Evolutionary conservation across 306 rosid species (phyloP), one percentile per base, ranked within the genome.

Genomic region (Arachis stenosperma): DNA sequence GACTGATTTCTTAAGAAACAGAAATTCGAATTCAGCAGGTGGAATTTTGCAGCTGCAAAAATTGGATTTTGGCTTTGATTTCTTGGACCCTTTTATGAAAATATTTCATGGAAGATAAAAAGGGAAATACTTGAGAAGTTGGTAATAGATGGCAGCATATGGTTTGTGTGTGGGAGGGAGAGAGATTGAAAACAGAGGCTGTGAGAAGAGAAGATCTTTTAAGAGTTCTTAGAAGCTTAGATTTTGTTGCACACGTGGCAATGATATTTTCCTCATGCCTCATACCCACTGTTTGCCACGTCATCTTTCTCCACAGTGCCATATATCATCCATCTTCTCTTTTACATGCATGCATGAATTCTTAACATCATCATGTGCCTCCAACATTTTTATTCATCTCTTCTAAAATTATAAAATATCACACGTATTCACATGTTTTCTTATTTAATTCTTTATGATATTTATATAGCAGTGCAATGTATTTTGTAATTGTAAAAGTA

Each of bases 201-300:
- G 11, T 7, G 62, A 2, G 48, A 46, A 56, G 27, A 33, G 71
- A 52, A 74, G 75, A 79, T 73, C 74, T 73, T 73, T 73, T 66
- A 9, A 17, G 78, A 37, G 82, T 13, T 14, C 6, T 65, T 33
- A 59, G 74, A 79, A 65, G 74, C 74, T 3, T 37, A 40, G 62
- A 67, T 15, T 42, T 70, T 30, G 75, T 59, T 48, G 75, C 73
- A 5, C 40, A 58, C 83, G 83, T 79, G 83, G 83, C 83, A 6
- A 67, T 59, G 83, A 79, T 79, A 79, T 79, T 79, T 79, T 66
- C 65, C 79, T 67, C 71, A 29, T 57, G 66, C 54, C 64, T 59
- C 66, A 42, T 30, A 58, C 29, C 73, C 53, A 40, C 13, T 37
- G 55, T 6, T 36, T 62, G 86, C 66, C 77, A 71, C 79, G 78